Evolutionary conservation across 2,329 filamentous ascomycete genomes (phyloP).

Genomic region (Pochonia chlamydosporia): DNA sequence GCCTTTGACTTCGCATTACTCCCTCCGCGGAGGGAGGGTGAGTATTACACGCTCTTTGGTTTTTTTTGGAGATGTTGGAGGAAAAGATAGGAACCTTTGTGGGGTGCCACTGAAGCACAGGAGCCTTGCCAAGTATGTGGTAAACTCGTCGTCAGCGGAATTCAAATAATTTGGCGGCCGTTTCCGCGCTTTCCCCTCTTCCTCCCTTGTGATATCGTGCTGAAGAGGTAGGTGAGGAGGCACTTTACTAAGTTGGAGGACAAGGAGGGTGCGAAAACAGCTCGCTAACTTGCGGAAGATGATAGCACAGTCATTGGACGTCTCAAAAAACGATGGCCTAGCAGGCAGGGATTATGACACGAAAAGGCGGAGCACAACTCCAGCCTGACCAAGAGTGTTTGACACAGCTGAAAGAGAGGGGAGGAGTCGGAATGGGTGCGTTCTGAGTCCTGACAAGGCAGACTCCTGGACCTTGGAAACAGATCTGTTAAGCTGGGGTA

Average conservation of each 20-base stretch:
- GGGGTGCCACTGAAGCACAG: slow-evolving; percentile 3
- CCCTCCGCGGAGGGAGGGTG: slow-evolving; percentile 4
- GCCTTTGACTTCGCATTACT: slow-evolving; percentile 2
- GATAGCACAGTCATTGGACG: not conserved
- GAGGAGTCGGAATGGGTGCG: not conserved
- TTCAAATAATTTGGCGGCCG: not conserved
- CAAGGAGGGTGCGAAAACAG: slow-evolving; percentile 1
- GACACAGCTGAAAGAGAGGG: not conserved
- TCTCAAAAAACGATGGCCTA: not conserved
- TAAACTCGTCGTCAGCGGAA: not conserved
- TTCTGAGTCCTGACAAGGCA: not conserved
- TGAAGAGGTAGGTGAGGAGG: not conserved
- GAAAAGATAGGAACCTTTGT: slow-evolving; percentile 2
- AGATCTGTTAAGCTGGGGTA: not conserved
- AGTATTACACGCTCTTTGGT: not conserved
- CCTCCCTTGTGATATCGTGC: not conserved
- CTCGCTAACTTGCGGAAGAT: not conserved
- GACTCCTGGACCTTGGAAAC: not conserved
- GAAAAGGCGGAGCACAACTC: slow-evolving; percentile 3
- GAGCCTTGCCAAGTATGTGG: not conserved
- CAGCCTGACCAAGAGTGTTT: not conserved
- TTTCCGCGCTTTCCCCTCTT: not conserved
- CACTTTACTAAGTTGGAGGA: not conserved
- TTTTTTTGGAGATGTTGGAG: slow-evolving; percentile 6
- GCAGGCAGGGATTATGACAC: not conserved